Evolutionary conservation across 768 basidiomycete genomes (phyloP).

Genomic region (Dendrothele bispora): DNA sequence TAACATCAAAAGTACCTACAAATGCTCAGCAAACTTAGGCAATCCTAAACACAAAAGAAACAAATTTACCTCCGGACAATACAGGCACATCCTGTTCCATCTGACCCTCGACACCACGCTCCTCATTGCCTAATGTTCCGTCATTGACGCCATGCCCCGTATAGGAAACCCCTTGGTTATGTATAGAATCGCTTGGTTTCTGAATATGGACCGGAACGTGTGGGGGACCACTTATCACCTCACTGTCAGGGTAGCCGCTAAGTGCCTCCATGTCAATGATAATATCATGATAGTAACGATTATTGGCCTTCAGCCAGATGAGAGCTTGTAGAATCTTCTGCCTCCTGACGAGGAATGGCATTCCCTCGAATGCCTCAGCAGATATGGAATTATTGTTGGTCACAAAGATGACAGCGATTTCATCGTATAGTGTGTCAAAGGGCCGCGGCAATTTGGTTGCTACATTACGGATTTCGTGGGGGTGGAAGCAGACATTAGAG

Average conservation of each 20-base stretch:
- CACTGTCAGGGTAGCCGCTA: conserved; percentile 8
- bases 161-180: conserved; percentile 10
- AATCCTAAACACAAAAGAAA: no score
- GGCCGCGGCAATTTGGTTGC: conserved; percentile 3
- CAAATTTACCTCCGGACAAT: no score
- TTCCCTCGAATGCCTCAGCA: conserved; percentile 6
- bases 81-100: no score
- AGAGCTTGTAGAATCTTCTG: conserved; percentile 4
- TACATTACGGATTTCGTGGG: conserved; percentile 11
- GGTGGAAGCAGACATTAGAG: conserved; percentile 14
- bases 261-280: conserved; percentile 7
- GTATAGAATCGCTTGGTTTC: not conserved
- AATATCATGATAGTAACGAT: conserved; percentile 12
- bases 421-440: conserved; percentile 8
- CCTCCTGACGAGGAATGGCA: conserved; percentile 14
- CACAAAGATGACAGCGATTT: conserved; percentile 15
- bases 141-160: conserved; percentile 14
- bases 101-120: no score
- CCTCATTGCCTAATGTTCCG: conserved; percentile 6
- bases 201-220: conserved; percentile 12
- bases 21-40: no score
- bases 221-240: conserved; percentile 2
- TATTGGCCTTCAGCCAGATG: conserved; percentile 14
- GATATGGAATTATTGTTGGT: conserved; percentile 4
- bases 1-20: conserved; percentile 6